These are phyloP conservation scores for Capsaspora owczarzaki DNA, from an alignment of 78 protist genomes.

Conservation along the genomic window DNA sequence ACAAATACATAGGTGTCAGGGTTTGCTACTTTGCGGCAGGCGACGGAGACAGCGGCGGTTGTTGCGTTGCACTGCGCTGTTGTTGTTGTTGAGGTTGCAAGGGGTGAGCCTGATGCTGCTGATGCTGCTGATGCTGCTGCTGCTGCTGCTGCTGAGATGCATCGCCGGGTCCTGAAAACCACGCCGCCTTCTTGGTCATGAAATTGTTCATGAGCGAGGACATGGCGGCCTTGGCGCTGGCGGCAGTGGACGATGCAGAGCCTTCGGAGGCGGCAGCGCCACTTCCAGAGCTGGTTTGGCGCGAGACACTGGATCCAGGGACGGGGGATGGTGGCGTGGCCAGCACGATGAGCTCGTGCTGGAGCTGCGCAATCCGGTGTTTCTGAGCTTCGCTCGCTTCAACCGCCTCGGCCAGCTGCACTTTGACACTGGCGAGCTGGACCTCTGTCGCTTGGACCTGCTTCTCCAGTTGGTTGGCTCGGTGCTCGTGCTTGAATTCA, in stretches of 20 bases:
- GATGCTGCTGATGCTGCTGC: no score
- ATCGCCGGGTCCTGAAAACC: no score
- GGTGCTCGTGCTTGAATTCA: background rate
- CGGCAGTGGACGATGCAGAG: background rate
- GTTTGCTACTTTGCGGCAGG: no score
- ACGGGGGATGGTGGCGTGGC: background rate
- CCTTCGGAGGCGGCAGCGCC: background rate
- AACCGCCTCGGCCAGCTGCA: background rate
- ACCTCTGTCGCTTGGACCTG: background rate
- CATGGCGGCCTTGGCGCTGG: background rate
- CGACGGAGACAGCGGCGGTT: no score
- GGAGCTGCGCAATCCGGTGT: background rate
- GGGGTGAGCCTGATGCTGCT: no score
- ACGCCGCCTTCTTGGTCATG: background rate
- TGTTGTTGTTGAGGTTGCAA: no score
- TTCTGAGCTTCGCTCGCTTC: background rate
- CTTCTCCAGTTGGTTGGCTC: background rate
- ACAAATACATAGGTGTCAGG: no score
- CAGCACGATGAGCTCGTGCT: background rate
- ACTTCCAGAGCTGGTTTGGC: background rate
- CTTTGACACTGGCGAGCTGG: background rate
- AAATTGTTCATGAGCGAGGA: background rate
- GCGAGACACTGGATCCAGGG: no score
- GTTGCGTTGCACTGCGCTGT: no score
- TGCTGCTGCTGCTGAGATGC: no score